Conservation (phyloP, 257 asterid species). For the Forsythia suspensa region DNA sequence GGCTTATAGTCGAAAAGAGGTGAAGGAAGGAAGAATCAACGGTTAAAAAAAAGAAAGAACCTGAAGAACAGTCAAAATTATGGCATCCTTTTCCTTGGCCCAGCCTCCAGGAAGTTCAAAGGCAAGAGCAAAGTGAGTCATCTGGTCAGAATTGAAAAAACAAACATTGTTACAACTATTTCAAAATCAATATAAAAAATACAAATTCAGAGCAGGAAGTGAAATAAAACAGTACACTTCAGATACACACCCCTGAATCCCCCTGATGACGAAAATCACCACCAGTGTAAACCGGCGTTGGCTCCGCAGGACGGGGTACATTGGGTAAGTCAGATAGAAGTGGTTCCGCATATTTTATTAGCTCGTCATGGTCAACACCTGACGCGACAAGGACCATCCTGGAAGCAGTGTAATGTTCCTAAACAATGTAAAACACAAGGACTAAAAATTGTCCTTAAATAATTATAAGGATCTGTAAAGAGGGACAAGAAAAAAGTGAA, state of each 20-base stretch:
- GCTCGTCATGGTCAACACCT: conserved; percentile 81
- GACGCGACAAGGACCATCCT: conserved; percentile 86
- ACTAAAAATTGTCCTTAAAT: conserved; percentile 8
- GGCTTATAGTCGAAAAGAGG: neutral
- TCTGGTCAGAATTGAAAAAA: conserved; percentile 31
- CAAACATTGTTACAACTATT: neutral
- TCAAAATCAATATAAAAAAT: conserved; percentile 9
- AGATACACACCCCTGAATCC: conserved; percentile 65
- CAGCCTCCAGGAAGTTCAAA: conserved; percentile 93
- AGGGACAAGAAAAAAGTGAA: conserved; percentile 4
- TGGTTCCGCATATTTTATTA: conserved; percentile 73
- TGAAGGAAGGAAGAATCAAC: neutral
- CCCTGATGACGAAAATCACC: conserved; percentile 83
- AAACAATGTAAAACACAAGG: conserved; percentile 23
- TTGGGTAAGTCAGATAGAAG: conserved; percentile 72
- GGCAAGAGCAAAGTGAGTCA: conserved; percentile 90
- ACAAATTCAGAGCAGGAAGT: neutral
- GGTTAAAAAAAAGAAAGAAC: conserved; percentile 25
- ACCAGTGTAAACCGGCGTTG: conserved; percentile 69
- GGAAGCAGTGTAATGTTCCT: conserved; percentile 80
- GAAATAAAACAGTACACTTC: conserved; percentile 13
- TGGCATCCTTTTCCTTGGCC: conserved; percentile 61
- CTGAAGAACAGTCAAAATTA: conserved; percentile 80
- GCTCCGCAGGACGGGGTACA: conserved; percentile 38
- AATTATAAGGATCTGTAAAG: neutral